phyloP scores from a whole-genome alignment of 176 grass and related monocot genomes.

The Hyparrhenia diplandra region DNA sequence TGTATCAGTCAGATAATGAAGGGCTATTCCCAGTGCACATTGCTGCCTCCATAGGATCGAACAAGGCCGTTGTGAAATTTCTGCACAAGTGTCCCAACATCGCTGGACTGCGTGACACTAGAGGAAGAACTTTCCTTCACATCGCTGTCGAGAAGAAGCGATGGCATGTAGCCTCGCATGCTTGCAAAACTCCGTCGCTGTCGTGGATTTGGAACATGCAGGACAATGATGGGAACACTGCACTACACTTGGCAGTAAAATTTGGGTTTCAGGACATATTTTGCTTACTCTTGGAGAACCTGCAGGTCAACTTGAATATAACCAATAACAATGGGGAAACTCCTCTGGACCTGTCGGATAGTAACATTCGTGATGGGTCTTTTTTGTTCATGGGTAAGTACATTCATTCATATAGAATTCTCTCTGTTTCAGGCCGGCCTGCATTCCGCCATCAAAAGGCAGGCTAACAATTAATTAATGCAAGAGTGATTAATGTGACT shows the following conservation, averaged over 20 bases:
- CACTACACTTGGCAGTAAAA: not conserved
- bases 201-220: not conserved
- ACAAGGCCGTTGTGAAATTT: not conserved
- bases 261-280: not conserved
- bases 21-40: constrained; percentile 16
- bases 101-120: not conserved
- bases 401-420: too few species aligned
- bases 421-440: too few species aligned
- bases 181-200: not conserved
- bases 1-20: not conserved
- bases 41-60: not conserved
- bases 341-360: not conserved
- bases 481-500: too few species aligned
- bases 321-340: not conserved
- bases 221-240: not conserved
- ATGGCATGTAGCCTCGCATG: not conserved
- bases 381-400: not conserved
- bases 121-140: constrained; percentile 24
- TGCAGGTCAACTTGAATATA: not conserved
- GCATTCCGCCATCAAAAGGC: too few species aligned
- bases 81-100: not conserved
- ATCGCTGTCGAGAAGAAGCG: not conserved
- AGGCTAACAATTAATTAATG: too few species aligned
- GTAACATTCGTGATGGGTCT: not conserved
- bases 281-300: not conserved